Percentiles rank a stretch among this genome's conserved stretches.
Evolutionary conservation across 805 yeast genomes (phyloP).

Genomic region (Pichia rugopelliculosa): DNA sequence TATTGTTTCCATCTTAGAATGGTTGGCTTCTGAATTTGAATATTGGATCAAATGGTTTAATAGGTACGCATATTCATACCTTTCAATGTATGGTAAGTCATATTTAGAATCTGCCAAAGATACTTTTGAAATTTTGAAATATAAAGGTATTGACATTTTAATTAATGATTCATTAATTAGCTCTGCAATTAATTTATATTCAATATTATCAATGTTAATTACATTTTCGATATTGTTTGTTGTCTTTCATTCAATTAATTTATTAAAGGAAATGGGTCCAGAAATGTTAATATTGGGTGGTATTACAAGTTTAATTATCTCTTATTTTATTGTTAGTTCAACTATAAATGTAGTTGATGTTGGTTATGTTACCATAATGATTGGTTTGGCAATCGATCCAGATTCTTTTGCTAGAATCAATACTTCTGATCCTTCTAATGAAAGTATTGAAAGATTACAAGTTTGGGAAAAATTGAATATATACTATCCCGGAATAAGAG

Average conservation of each 20-base stretch:
- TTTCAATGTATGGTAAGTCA: slow-evolving; percentile 79
- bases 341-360: slow-evolving; percentile 69
- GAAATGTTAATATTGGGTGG: slow-evolving; percentile 25
- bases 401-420: slow-evolving; percentile 55
- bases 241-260: neutral
- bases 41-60: slow-evolving; percentile 67
- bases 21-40: slow-evolving; percentile 40
- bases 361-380: slow-evolving; percentile 78
- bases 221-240: slow-evolving; percentile 23
- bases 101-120: slow-evolving; percentile 73
- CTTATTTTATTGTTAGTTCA: slow-evolving; percentile 68
- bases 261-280: slow-evolving; percentile 16
- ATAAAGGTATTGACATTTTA: slow-evolving; percentile 77
- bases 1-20: slow-evolving; percentile 53
- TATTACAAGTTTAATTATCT: slow-evolving; percentile 43
- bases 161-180: slow-evolving; percentile 78
- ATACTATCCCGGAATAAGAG: slow-evolving; percentile 27
- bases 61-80: slow-evolving; percentile 80
- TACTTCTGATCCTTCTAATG: slow-evolving; percentile 2
- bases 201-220: slow-evolving; percentile 52
- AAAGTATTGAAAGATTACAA: slow-evolving; percentile 44
- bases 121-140: slow-evolving; percentile 69
- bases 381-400: slow-evolving; percentile 79
- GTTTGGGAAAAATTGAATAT: slow-evolving; percentile 29
- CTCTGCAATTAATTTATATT: slow-evolving; percentile 70